phyloP scores from a whole-genome alignment of 176 grass and related monocot species.

The barley (Hordeum vulgare) region MorexV3_pseudomolecules_assembly NC_058524.1:86007156-86007655 shows the following conservation, averaged over 20 bases:
- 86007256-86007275: constrained; percentile 11
- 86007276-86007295: too few species aligned
- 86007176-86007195: not conserved
- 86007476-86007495: too few species aligned
- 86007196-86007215: constrained; percentile 21
- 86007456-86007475: too few species aligned
- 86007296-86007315: too few species aligned
- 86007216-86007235: not conserved
- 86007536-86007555: constrained; percentile 30
- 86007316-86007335: too few species aligned
- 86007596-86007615: constrained; percentile 15
- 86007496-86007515: constrained; percentile 28
- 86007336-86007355: too few species aligned
- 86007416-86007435: too few species aligned
- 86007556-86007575: constrained; percentile 10
- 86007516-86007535: not conserved
- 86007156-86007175: not conserved
- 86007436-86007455: too few species aligned
- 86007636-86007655: not conserved
- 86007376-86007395: too few species aligned
- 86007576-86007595: constrained; percentile 11
- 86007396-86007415: too few species aligned
- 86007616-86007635: not conserved
- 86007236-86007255: not conserved
- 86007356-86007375: too few species aligned